Evolutionary conservation across 495 filamentous ascomycete genomes (phyloP).

Genomic region (Cryomyces minteri): DNA sequence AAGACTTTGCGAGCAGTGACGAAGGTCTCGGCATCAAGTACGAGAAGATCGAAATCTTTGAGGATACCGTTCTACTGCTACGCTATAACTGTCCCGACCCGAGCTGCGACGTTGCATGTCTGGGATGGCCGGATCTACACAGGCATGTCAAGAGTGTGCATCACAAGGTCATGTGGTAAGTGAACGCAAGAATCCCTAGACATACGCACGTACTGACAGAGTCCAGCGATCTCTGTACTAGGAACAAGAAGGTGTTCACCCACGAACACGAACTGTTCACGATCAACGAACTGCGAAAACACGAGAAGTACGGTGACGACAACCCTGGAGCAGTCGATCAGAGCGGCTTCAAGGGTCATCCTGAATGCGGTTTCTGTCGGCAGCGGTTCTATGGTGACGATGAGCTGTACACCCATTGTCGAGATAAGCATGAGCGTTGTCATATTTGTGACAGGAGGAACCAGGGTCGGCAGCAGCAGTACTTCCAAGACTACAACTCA

Average conservation of each 20-base stretch:
- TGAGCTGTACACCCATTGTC: slow-evolving; percentile 83
- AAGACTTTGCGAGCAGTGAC: slow-evolving; percentile 56
- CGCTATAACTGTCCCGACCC: slow-evolving; percentile 86
- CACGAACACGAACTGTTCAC: slow-evolving; percentile 96
- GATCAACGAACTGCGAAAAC: slow-evolving; percentile 55
- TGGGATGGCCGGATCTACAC: slow-evolving; percentile 87
- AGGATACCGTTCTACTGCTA: slow-evolving; percentile 73
- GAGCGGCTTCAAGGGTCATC: slow-evolving; percentile 91
- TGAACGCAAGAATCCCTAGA: slow-evolving; percentile 1
- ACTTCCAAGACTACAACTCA: slow-evolving; percentile 72
- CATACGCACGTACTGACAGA: not conserved
- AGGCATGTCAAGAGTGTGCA: slow-evolving; percentile 71
- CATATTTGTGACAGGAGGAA: slow-evolving; percentile 76
- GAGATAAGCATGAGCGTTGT: slow-evolving; percentile 83
- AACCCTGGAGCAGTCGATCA: slow-evolving; percentile 80
- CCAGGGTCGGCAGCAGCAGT: slow-evolving; percentile 55
- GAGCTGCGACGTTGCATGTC: slow-evolving; percentile 72
- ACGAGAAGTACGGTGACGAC: slow-evolving; percentile 84
- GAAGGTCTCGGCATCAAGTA: slow-evolving; percentile 79
- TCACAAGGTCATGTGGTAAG: slow-evolving; percentile 72
- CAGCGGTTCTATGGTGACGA: slow-evolving; percentile 90
- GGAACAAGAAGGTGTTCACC: slow-evolving; percentile 95
- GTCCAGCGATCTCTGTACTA: slow-evolving; percentile 63
- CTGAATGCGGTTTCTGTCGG: slow-evolving; percentile 82
- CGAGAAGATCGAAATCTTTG: slow-evolving; percentile 67